Evolutionary conservation across 768 basidiomycete species (phyloP).

Genomic region (Terana coerulea): DNA sequence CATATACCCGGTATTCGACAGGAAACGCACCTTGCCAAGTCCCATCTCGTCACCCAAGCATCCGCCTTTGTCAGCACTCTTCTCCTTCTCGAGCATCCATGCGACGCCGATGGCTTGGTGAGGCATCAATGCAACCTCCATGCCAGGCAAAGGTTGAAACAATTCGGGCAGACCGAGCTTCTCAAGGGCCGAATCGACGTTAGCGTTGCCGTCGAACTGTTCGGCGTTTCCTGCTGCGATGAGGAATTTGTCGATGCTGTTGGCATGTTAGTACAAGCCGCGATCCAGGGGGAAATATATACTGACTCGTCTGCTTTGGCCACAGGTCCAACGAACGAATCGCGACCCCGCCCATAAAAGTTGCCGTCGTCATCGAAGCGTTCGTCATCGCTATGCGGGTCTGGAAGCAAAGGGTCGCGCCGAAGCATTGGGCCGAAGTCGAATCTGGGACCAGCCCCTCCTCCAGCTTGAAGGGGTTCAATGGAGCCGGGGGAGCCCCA

Average conservation of each 20-base stretch:
- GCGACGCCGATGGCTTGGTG: conserved; percentile 56
- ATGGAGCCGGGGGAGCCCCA: not conserved
- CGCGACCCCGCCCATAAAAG: conserved; percentile 34
- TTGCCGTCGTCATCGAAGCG: conserved; percentile 41
- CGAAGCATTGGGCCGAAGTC: not conserved
- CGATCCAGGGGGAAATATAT: too few species aligned
- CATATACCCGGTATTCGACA: not conserved
- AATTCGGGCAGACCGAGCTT: conserved; percentile 48
- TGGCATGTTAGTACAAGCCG: conserved; percentile 7
- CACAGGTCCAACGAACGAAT: conserved; percentile 24
- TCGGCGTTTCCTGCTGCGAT: conserved; percentile 53
- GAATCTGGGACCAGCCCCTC: not conserved
- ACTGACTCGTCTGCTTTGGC: conserved; percentile 50
- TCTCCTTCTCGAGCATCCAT: conserved; percentile 41
- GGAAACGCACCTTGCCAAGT: conserved; percentile 46
- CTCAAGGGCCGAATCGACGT: conserved; percentile 51
- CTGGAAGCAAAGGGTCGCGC: not conserved
- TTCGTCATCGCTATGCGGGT: conserved; percentile 20
- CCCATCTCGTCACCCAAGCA: conserved; percentile 41
- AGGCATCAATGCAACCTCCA: conserved; percentile 61
- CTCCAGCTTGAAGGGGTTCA: not conserved
- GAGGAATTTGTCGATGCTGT: conserved; percentile 52
- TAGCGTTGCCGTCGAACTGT: conserved; percentile 55
- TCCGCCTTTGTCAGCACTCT: conserved; percentile 25
- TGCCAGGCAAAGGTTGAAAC: conserved; percentile 49